Evolutionary conservation across 2,329 filamentous ascomycete genomes (phyloP).

Genomic region (Calycina herbarum): DNA sequence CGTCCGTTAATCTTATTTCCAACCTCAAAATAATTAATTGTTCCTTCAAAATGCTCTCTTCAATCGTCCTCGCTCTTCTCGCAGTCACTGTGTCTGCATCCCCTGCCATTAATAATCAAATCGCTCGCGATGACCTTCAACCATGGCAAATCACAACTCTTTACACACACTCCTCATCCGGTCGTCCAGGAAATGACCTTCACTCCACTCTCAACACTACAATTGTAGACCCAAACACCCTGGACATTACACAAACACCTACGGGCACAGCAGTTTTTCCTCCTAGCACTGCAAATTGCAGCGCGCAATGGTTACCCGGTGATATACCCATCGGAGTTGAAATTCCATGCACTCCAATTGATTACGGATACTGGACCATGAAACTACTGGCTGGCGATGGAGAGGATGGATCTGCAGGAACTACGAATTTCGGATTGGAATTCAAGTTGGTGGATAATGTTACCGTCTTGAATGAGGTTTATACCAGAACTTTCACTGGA

Average conservation of each 20-base stretch:
- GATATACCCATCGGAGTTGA: background rate
- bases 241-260: background rate
- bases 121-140: background rate
- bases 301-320: background rate
- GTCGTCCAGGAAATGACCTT: background rate
- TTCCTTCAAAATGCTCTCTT: constrained; percentile 3
- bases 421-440: background rate
- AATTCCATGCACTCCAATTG: background rate
- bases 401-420: background rate
- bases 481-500: background rate
- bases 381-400: background rate
- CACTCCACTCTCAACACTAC: background rate
- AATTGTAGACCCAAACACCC: background rate
- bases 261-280: background rate
- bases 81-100: background rate
- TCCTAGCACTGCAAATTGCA: background rate
- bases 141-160: constrained; percentile 3
- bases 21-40: background rate
- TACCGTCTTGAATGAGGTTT: background rate
- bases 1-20: background rate
- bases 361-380: background rate
- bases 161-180: background rate
- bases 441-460: constrained; percentile 2
- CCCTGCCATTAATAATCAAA: background rate
- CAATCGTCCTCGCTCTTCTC: background rate